Conservation (phyloP, 2,329 filamentous ascomycete species). For the Meredithiella fracta region DNA sequence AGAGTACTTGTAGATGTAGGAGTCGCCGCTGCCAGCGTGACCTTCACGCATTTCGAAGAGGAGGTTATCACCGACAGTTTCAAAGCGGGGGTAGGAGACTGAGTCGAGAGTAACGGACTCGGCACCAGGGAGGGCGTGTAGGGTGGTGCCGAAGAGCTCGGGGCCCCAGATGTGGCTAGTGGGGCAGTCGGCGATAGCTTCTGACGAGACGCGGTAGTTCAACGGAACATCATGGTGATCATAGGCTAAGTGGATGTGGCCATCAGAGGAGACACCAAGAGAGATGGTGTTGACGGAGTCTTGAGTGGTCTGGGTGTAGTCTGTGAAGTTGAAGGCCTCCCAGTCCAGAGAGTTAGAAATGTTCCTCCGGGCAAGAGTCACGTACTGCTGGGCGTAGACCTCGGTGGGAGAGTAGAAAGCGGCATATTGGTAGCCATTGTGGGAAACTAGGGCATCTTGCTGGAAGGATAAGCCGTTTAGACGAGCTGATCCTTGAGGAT, state of each 20-base stretch:
- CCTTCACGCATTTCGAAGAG: slow-evolving; percentile 17
- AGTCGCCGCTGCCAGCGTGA: slow-evolving; percentile 15
- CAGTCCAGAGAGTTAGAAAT: slow-evolving; percentile 11
- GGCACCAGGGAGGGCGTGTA: slow-evolving; percentile 14
- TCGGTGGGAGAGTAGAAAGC: slow-evolving; percentile 16
- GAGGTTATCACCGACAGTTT: slow-evolving; percentile 14
- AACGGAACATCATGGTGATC: slow-evolving; percentile 17
- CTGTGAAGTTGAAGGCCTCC: slow-evolving; percentile 16
- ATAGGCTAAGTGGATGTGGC: slow-evolving; percentile 16
- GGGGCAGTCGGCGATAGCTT: slow-evolving; percentile 12
- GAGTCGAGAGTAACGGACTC: slow-evolving; percentile 14
- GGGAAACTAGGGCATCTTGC: slow-evolving; percentile 16
- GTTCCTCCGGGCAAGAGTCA: slow-evolving; percentile 16
- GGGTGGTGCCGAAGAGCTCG: slow-evolving; percentile 13
- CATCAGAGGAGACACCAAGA: slow-evolving; percentile 16
- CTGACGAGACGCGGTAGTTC: slow-evolving; percentile 16
- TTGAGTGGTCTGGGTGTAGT: slow-evolving; percentile 16
- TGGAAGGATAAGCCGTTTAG: slow-evolving; percentile 17
- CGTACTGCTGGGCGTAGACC: slow-evolving; percentile 15
- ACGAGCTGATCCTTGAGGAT: slow-evolving; percentile 14
- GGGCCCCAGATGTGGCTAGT: slow-evolving; percentile 13
- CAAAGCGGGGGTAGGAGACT: slow-evolving; percentile 16
- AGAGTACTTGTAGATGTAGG: slow-evolving; percentile 16
- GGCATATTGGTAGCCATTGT: slow-evolving; percentile 16
- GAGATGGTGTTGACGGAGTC: slow-evolving; percentile 17